These are phyloP conservation scores for Amphicarpaea edgeworthii DNA, from an alignment of 306 rosid species.

Conservation along the genomic window DNA sequence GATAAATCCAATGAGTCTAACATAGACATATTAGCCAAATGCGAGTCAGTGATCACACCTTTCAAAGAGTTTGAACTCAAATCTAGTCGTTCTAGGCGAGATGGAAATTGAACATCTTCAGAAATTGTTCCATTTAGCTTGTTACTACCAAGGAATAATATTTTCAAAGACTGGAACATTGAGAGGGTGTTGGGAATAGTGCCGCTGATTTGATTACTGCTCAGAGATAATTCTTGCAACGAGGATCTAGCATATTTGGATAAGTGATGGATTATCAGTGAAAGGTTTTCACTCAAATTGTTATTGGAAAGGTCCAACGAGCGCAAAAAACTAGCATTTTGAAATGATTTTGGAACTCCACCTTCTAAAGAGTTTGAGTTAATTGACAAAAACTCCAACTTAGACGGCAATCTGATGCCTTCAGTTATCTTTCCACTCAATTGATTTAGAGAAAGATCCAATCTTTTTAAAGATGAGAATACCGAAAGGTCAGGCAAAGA, in stretches of 20 bases:
- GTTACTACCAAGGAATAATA: neutral
- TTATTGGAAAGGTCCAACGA: too few relatives aligned
- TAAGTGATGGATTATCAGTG: too few relatives aligned
- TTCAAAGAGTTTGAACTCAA: conserved; percentile 8
- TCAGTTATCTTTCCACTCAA: too few relatives aligned
- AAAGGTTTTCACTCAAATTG: too few relatives aligned
- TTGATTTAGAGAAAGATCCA: too few relatives aligned
- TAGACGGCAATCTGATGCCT: too few relatives aligned
- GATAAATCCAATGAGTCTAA: neutral
- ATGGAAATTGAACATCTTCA: neutral
- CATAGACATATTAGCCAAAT: neutral
- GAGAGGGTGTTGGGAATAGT: neutral
- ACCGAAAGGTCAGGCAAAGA: too few relatives aligned
- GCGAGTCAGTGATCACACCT: conserved; percentile 29
- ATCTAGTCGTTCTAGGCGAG: neutral
- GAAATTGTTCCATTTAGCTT: neutral
- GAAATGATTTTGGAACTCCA: neutral
- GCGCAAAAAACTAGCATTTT: neutral
- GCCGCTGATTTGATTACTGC: neutral
- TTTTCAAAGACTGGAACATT: neutral
- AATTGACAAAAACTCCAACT: too few relatives aligned
- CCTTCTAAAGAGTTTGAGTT: too few relatives aligned
- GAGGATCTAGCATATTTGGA: too few relatives aligned
- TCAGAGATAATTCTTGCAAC: neutral
- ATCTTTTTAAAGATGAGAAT: too few relatives aligned